Evolutionary conservation across 2,329 filamentous ascomycete species (phyloP).

Genomic region (Alternaria angustiovoidea): DNA sequence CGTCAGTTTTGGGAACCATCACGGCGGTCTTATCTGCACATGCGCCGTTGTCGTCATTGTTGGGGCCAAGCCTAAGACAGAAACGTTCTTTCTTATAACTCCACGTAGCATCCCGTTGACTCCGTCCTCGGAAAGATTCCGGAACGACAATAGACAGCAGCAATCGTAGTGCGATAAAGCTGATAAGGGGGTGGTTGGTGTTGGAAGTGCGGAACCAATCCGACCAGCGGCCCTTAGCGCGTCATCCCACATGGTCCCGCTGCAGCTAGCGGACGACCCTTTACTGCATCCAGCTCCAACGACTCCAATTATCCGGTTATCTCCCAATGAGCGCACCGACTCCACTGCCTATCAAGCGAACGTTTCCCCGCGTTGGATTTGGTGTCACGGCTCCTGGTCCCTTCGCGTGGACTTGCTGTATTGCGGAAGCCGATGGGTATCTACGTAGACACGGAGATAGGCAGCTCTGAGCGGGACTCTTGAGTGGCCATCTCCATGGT

Average conservation of each 20-base stretch:
- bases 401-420: slow-evolving; percentile 9
- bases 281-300: not conserved
- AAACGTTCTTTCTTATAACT: not conserved
- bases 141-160: not conserved
- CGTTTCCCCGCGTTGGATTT: not conserved
- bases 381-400: not conserved
- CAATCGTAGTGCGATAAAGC: not conserved
- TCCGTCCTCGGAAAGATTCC: not conserved
- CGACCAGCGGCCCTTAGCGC: not conserved
- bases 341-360: slow-evolving; percentile 2
- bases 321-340: slow-evolving; percentile 1
- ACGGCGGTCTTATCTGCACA: not conserved
- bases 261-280: not conserved
- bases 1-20: not conserved
- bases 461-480: not conserved
- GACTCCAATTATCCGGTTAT: slow-evolving; percentile 5
- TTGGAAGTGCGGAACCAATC: slow-evolving; percentile 13
- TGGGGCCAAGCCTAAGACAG: not conserved
- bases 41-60: not conserved
- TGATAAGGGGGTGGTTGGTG: slow-evolving; percentile 9
- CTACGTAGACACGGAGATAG: not conserved
- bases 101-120: not conserved
- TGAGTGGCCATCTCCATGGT: not conserved
- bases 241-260: slow-evolving; percentile 6
- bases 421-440: not conserved